Base-by-base conservation (phyloP, 176 grass and related monocot genomes). In the Bolboschoenus planiculmis region DNA sequence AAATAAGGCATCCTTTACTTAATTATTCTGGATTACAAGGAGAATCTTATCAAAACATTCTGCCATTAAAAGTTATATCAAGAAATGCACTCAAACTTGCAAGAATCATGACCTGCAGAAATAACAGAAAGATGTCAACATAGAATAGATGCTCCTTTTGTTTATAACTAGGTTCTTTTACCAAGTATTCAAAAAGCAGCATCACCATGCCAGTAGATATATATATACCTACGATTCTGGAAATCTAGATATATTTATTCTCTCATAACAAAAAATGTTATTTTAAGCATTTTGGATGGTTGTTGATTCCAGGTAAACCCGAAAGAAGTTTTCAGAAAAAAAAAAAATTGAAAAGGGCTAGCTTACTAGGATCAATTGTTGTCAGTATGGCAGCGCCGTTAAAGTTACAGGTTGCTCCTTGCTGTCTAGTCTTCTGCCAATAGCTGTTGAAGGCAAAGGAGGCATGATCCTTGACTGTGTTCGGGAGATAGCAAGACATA, bases 321-420 rank as follows among this genome's bases (percentile, higher is more conserved):
- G n/a, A n/a, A n/a, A n/a, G n/a, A 31, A 30, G 2, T 30, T 31
- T 61, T 30, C 11, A 1, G 2, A 26, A 60, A 26, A 60, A 10
- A 26, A 61, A 61, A 29, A 1, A 51, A 14, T 16, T 61, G 23
- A 61, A 30, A 61, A 61, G 58, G 18, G 50, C 50, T 53, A 53
- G 50, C 85, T 86, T 93, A 89, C 83, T 91, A 89, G 85, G 88
- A 78, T 93, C 46, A 42, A 87, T 74, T 59, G 88, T 56, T 0
- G 80, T 91, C 80, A 93, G 80, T 18, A 89, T 91, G 51, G 83
- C 87, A 67, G 90, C 88, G 37, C 77, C 88, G 78, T 84, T 84
- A 74, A 92, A 90, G 67, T 89, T 92, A 73, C 88, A 91, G 40
- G 90, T 90, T n/a, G 79, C 88, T 84, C 85, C 86, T 36, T 91